Percentiles rank a stretch among this genome's conserved stretches.
Evolutionary conservation across 768 basidiomycete species (phyloP).

Genomic region (Agaricus subrufescens): DNA sequence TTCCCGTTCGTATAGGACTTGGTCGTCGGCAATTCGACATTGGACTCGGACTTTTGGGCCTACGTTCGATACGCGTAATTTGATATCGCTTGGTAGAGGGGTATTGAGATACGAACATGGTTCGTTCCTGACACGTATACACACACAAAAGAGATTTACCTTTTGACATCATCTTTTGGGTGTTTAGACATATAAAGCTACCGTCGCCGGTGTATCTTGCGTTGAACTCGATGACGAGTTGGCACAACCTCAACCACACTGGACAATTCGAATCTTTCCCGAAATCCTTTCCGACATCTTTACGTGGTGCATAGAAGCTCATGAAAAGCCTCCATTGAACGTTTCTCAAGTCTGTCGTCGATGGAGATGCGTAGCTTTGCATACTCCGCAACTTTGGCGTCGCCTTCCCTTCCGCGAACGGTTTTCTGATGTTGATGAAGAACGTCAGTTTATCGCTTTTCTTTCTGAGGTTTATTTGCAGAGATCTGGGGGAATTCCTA

Average conservation of each 20-base stretch:
- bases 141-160: no score
- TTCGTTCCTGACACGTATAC: no score
- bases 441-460: neutral
- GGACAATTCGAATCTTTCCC: neutral
- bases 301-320: neutral
- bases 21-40: no score
- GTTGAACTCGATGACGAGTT: neutral
- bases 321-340: neutral
- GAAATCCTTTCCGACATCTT: constrained; percentile 2
- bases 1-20: no score
- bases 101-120: no score
- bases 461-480: neutral
- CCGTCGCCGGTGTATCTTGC: no score
- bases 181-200: no score
- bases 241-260: neutral
- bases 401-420: constrained; percentile 16
- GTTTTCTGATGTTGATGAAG: neutral
- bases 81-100: no score
- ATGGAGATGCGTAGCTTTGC: constrained; percentile 34
- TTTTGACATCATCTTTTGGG: no score
- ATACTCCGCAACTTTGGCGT: constrained; percentile 35
- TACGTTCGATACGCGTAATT: no score
- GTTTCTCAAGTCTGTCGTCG: constrained; percentile 36
- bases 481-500: neutral
- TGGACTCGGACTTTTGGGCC: no score